Conservation (phyloP, 2,329 filamentous ascomycete species). For the Sporothrix phasma region DNA sequence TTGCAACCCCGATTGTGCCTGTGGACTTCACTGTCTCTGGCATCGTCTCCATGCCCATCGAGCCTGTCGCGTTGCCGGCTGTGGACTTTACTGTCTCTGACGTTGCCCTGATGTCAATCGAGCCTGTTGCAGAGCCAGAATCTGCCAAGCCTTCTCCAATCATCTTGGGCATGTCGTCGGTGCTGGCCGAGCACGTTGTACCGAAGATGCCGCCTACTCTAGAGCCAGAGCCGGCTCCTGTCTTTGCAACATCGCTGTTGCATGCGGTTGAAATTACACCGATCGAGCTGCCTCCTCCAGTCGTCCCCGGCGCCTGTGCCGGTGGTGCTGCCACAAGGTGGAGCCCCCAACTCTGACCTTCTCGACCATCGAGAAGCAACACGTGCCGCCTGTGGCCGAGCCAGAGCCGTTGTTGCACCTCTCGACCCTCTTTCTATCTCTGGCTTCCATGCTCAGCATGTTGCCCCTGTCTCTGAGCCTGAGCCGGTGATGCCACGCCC, state of each 20-base stretch:
- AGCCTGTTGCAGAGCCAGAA: slow-evolving; percentile 13
- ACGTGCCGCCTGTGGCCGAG: slow-evolving; percentile 35
- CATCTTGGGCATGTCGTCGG: slow-evolving; percentile 8
- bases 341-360: slow-evolving; percentile 22
- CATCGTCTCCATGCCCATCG: slow-evolving; percentile 9
- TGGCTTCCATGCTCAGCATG: slow-evolving; percentile 25
- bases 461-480: slow-evolving; percentile 23
- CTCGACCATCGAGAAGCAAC: slow-evolving; percentile 36
- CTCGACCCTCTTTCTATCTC: slow-evolving; percentile 18
- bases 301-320: slow-evolving; percentile 9
- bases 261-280: slow-evolving; percentile 14
- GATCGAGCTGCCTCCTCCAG: slow-evolving; percentile 12
- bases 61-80: slow-evolving; percentile 11
- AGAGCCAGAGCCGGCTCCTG: slow-evolving; percentile 5
- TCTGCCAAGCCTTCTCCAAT: background rate
- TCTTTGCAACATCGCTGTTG: slow-evolving; percentile 13
- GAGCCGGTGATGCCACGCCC: slow-evolving; percentile 17
- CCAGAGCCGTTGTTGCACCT: slow-evolving; percentile 19
- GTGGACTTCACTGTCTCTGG: slow-evolving; percentile 13
- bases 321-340: slow-evolving; percentile 10
- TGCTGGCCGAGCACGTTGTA: slow-evolving; percentile 9
- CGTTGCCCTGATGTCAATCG: slow-evolving; percentile 10
- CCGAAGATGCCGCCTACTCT: slow-evolving; percentile 6
- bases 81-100: slow-evolving; percentile 13
- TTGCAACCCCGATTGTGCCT: background rate